Percentiles rank a stretch among this genome's conserved stretches.
Evolutionary conservation across 208 protist genomes (phyloP).

Genomic region (Herpetomonas muscarum): DNA sequence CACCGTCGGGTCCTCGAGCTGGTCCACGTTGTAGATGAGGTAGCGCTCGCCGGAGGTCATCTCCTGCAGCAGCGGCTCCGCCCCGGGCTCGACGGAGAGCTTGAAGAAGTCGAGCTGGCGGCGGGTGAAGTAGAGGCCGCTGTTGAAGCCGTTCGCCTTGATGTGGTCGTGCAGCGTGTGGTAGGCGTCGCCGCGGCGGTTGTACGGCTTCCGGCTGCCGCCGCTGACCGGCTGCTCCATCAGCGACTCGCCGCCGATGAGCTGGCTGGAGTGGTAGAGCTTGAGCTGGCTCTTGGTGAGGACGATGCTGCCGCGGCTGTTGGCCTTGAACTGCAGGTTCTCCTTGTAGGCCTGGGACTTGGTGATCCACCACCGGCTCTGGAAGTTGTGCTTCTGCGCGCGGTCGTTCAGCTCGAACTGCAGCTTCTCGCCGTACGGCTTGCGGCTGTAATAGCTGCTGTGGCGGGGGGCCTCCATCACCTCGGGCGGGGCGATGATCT

Average conservation of each 20-base stretch:
- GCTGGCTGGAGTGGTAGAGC: conserved; percentile 78
- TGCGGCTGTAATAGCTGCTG: conserved; percentile 85
- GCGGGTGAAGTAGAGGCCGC: conserved; percentile 84
- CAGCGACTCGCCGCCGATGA: conserved; percentile 66
- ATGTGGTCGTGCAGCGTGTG: conserved; percentile 63
- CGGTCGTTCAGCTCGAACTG: conserved; percentile 89
- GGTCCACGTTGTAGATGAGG: conserved; percentile 86
- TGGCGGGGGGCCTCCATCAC: conserved; percentile 83
- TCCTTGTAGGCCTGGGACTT: conserved; percentile 68
- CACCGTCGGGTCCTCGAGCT: conserved; percentile 78
- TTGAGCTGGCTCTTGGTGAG: conserved; percentile 62
- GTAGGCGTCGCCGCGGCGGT: conserved; percentile 55
- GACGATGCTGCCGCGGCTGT: conserved; percentile 62
- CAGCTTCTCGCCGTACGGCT: conserved; percentile 72
- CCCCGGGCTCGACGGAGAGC: conserved; percentile 58
- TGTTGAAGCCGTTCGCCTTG: conserved; percentile 83
- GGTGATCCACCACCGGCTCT: conserved; percentile 86
- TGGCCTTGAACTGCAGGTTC: conserved; percentile 71
- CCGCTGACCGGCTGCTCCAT: conserved; percentile 73
- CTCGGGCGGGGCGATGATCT: conserved; percentile 74
- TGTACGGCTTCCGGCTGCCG: conserved; percentile 73
- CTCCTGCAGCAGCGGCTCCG: conserved; percentile 63
- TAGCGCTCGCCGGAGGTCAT: conserved; percentile 59
- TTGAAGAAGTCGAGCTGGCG: conserved; percentile 84
- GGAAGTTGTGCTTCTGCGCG: conserved; percentile 76